Conservation (phyloP, 805 yeast species). For the Candida incommunis region DNA sequence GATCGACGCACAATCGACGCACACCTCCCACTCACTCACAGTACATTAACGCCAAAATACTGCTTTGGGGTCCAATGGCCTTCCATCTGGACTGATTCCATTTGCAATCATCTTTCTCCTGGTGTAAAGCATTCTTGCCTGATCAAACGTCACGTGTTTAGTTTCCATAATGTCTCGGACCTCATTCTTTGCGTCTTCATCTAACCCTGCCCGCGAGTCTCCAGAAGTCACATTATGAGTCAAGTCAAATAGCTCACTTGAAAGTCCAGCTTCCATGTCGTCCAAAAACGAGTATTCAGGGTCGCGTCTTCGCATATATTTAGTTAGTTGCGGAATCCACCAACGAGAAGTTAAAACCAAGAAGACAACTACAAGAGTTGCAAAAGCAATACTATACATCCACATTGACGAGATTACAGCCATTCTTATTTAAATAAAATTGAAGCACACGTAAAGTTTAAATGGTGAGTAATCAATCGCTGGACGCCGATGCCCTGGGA, state of each 20-base stretch:
- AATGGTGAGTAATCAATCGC: too few relatives aligned
- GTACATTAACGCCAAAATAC: constrained; percentile 19
- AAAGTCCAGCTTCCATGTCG: constrained; percentile 46
- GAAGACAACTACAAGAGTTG: background rate
- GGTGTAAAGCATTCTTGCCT: constrained; percentile 47
- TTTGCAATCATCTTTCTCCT: constrained; percentile 31
- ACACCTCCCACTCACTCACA: too few relatives aligned
- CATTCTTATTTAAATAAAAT: too few relatives aligned
- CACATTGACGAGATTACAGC: background rate
- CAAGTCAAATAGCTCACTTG: constrained; percentile 46
- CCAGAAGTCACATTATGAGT: constrained; percentile 28
- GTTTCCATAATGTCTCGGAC: constrained; percentile 42
- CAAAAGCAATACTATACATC: background rate
- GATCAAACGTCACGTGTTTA: constrained; percentile 43
- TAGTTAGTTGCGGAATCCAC: background rate
- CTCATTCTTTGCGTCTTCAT: constrained; percentile 35
- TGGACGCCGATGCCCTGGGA: too few relatives aligned
- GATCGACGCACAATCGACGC: too few relatives aligned
- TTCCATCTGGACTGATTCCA: constrained; percentile 49
- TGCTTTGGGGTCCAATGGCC: constrained; percentile 53
- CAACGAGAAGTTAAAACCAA: background rate
- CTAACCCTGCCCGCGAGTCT: constrained; percentile 52
- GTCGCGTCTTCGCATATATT: background rate
- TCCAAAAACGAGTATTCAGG: constrained; percentile 21
- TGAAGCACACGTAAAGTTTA: too few relatives aligned